Evolutionary conservation across 1,284 basidiomycete species (phyloP), one percentile per base, ranked within the genome.

Genomic region (Melampsora larici-populina): DNA sequence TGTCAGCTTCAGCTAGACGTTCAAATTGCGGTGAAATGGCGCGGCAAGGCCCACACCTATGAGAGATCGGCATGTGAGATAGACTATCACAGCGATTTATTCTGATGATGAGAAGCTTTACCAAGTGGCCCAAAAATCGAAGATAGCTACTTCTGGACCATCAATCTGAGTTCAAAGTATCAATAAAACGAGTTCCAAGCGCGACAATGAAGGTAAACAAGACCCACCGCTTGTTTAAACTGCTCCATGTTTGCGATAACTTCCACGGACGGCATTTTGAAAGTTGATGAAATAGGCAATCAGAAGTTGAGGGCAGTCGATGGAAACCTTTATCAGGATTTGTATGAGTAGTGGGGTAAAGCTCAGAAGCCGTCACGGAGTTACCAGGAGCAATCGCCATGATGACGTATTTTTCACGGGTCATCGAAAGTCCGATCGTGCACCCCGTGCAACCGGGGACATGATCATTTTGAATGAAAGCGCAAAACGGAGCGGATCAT

Each of bases 81-180:
- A 36, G 18, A 26, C 21, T 11, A 49, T 11, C 26, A 5, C 26
- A n/a, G 11, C 8, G n/a, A 6, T 3, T 21, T 17, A 6, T n/a
- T 1, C 13, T 31, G 17, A 13, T 17, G 15, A 62, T 62, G 11
- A 31, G 51, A 18, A n/a, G 43, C 9, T 62, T 65, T 9, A 74
- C 73, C 73, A 75, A 26, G 29, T 60, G 17, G 73, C 73, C 26
- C 31, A 67, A 62, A 75, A 75, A 48, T 75, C 73, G 24, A 75
- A 17, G 15, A 75, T 62, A 24, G 73, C 73, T 55, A 26, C 51
- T 24, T 26, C 29, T 15, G 5, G 31, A 5, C 24, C 48, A 49
- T 24, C 46, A 33, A 49, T 68, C n/a, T 49, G 24, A 51, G 21
- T 18, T 31, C 21, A 49, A 31, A 68, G 43, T 49, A 49, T 15